A percentile compares a stretch with the other conserved stretches of the same genome.
phyloP scores from a whole-genome alignment of 2,329 filamentous ascomycete genomes.

The Hypocrella siamensis region DNA sequence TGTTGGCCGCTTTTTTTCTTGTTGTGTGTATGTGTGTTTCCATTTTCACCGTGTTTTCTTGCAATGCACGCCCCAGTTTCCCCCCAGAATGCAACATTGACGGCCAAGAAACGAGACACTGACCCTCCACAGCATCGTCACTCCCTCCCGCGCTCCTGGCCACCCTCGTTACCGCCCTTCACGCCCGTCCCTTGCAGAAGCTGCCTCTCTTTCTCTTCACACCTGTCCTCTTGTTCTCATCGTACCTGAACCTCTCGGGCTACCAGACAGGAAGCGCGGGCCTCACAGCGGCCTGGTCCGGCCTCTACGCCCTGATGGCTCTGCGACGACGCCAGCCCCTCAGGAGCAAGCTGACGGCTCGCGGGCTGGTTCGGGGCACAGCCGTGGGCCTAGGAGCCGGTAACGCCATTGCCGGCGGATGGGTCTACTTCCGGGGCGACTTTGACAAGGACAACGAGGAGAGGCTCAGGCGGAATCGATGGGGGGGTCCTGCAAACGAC shows the following conservation, averaged over 20 bases:
- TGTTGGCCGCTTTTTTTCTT: no score
- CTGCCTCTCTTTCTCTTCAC: constrained; percentile 35
- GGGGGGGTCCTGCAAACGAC: no score
- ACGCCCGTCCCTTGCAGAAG: constrained; percentile 35
- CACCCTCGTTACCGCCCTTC: constrained; percentile 39
- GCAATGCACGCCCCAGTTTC: no score
- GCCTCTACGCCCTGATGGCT: constrained; percentile 40
- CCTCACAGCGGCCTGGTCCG: constrained; percentile 38
- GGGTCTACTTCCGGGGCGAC: constrained; percentile 35
- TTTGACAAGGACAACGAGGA: constrained; percentile 32
- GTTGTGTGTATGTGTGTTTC: no score
- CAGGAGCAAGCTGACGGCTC: constrained; percentile 26
- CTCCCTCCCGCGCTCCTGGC: constrained; percentile 39
- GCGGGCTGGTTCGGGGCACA: constrained; percentile 32
- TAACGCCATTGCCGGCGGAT: constrained; percentile 34
- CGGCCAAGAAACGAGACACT: no score
- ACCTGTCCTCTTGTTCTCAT: constrained; percentile 25
- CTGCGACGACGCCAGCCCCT: constrained; percentile 27
- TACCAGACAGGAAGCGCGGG: constrained; percentile 41
- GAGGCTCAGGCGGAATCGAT: constrained; percentile 32
- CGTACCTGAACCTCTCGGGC: constrained; percentile 44
- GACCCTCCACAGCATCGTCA: constrained; percentile 27
- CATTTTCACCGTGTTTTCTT: no score
- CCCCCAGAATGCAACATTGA: no score
- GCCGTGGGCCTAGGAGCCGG: constrained; percentile 32